Base-by-base conservation (phyloP, 306 rosid genomes). In the Morella rubra region DNA sequence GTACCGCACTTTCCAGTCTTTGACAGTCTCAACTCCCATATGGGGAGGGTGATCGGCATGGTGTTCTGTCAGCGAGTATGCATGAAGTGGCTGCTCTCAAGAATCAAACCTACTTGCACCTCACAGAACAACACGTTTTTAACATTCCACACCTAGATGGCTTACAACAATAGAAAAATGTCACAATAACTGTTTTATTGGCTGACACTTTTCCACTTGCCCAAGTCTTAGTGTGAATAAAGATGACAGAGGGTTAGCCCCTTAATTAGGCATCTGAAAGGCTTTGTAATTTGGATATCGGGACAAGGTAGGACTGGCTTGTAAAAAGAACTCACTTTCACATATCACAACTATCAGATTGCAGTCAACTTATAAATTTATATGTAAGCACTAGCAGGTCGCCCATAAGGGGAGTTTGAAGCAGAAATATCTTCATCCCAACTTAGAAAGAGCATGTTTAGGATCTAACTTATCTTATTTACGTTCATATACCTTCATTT, bases 401-500 rank as follows among this genome's bases (percentile, higher is more conserved):
- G 18, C 20, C 9, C 67, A 32, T 52, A 52, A 52, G 16, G 15
- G 2, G 4, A 13, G 22, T 58, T 58, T 58, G 22, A 58, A 7
- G 3, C 32, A 60, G 7, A 27, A 55, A 27, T 12, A 40, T 37
- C 22, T 64, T 64, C 40, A 75, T 7, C 42, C 24, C 27, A 44
- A 78, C 42, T 70, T 13, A 64, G 79, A 74, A 76, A 78, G 32
- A 52, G 69, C 52, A 16, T 20, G 55, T 56, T 56, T 45, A 74
- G 52, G 22, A 72, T 84, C 3, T 64, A 7, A n/a, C 13, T 37
- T 19, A 73, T 81, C 32, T 71, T 20, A 74, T 53, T 19, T 44
- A 69, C 46, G 55, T 66, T 6, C 93, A 47, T 87, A 90, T 87
- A 93, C 98, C 85, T 87, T 74, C 96, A 91, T 91, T 83, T 94